Evolutionary conservation across 805 yeast genomes (phyloP).

Genomic region (Nakazawaea ishiwadae): DNA sequence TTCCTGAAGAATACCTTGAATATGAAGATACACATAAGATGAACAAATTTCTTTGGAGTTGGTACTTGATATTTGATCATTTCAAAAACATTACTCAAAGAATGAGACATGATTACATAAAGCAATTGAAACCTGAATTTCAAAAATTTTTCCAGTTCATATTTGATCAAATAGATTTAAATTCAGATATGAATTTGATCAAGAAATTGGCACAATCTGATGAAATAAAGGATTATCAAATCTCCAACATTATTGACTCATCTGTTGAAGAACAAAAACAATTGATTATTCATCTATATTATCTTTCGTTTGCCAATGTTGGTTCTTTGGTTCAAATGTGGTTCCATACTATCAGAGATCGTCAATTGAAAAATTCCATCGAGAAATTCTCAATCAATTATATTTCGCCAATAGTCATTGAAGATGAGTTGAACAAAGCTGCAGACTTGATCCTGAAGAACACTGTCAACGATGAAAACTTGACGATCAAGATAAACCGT

Average conservation of each 20-base stretch:
- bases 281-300: conserved; percentile 47
- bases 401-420: conserved; percentile 62
- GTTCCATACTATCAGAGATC: conserved; percentile 67
- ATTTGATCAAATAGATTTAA: conserved; percentile 47
- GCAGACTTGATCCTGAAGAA: conserved; percentile 38
- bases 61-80: conserved; percentile 59
- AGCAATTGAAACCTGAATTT: conserved; percentile 45
- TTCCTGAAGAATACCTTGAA: conserved; percentile 33
- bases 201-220: conserved; percentile 1
- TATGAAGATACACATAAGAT: conserved; percentile 30
- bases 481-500: conserved; percentile 58
- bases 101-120: conserved; percentile 56
- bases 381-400: conserved; percentile 57
- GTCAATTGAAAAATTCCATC: conserved; percentile 53
- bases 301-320: conserved; percentile 40
- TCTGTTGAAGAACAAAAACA: conserved; percentile 31
- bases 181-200: conserved; percentile 13
- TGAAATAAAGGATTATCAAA: conserved; percentile 16
- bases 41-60: conserved; percentile 55
- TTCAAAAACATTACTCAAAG: conserved; percentile 63
- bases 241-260: conserved; percentile 20
- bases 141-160: conserved; percentile 47
- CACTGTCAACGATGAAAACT: conserved; percentile 33
- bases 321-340: conserved; percentile 62
- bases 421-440: conserved; percentile 44